These are phyloP conservation scores for Candida vartiovaarae DNA, from an alignment of 805 yeast genomes.

Conservation along the genomic window DNA sequence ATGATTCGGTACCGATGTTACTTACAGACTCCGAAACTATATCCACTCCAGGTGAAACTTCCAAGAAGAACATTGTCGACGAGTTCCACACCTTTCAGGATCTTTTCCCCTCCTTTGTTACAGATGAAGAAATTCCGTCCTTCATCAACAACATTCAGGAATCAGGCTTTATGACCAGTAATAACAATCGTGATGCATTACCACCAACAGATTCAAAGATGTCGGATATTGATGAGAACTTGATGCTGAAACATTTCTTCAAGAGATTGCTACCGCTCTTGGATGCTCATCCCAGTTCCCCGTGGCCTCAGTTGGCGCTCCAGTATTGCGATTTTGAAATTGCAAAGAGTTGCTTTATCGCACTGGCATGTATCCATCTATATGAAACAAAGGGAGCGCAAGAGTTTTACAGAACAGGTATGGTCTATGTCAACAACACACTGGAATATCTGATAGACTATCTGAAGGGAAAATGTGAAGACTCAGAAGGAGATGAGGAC, in stretches of 20 bases:
- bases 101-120: conserved; percentile 18
- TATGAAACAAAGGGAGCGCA: conserved; percentile 47
- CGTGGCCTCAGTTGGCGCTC: conserved; percentile 55
- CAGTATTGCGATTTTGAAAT: conserved; percentile 51
- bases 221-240: conserved; percentile 42
- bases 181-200: background rate
- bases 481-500: conserved; percentile 10
- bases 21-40: background rate
- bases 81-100: conserved; percentile 23
- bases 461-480: conserved; percentile 25
- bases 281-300: conserved; percentile 55
- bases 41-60: background rate
- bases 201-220: conserved; percentile 8
- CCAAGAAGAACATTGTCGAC: conserved; percentile 11
- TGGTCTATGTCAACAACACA: conserved; percentile 47
- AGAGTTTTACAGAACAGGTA: conserved; percentile 45
- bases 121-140: conserved; percentile 12
- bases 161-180: background rate
- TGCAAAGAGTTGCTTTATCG: conserved; percentile 51
- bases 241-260: conserved; percentile 50
- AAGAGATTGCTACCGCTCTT: conserved; percentile 43
- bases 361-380: conserved; percentile 50
- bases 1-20: too few relatives aligned
- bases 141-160: conserved; percentile 10
- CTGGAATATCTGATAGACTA: conserved; percentile 47